Conservation (phyloP, 306 rosid genomes). For the Cicer yamashitae region DNA sequence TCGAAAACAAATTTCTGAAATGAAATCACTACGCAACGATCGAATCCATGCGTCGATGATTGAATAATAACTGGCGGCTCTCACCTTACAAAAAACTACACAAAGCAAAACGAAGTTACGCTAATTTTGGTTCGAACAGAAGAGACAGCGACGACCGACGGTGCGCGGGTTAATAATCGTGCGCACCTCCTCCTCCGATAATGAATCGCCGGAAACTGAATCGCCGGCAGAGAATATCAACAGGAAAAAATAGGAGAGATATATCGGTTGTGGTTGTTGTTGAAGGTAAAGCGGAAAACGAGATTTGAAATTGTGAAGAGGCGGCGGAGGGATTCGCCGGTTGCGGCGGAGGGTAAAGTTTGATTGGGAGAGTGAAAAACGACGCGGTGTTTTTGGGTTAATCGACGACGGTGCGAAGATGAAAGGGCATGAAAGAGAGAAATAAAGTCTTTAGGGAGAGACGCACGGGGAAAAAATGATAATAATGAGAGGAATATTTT, state of each 20-base stretch:
- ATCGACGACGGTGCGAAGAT: conserved; percentile 55
- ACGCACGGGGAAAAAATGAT: conserved; percentile 40
- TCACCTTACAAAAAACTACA: conserved; percentile 52
- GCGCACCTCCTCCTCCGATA: conserved; percentile 56
- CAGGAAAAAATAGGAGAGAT: conserved; percentile 5
- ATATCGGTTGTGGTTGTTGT: conserved; percentile 17
- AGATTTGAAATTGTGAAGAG: conserved; percentile 29
- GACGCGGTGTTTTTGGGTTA: conserved; percentile 58
- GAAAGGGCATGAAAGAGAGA: conserved; percentile 52
- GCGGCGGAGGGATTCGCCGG: conserved; percentile 51
- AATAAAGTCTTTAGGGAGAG: conserved; percentile 40
- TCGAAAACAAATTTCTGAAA: conserved; percentile 53
- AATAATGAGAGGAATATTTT: conserved; percentile 21
- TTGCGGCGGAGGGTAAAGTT: conserved; percentile 47
- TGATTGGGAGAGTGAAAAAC: conserved; percentile 55
- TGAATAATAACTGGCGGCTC: conserved; percentile 52
- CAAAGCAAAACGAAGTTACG: conserved; percentile 41
- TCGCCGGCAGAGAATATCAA: conserved; percentile 52
- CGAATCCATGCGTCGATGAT: conserved; percentile 55
- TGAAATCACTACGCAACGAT: conserved; percentile 49
- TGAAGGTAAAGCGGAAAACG: conserved; percentile 20
- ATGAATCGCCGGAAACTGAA: conserved; percentile 53
- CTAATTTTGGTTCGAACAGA: conserved; percentile 47
- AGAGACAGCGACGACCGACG: conserved; percentile 25
- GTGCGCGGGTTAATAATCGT: conserved; percentile 57